phyloP scores from a whole-genome alignment of 1,284 basidiomycete species.

The Ceratobasidium sp. region DNA sequence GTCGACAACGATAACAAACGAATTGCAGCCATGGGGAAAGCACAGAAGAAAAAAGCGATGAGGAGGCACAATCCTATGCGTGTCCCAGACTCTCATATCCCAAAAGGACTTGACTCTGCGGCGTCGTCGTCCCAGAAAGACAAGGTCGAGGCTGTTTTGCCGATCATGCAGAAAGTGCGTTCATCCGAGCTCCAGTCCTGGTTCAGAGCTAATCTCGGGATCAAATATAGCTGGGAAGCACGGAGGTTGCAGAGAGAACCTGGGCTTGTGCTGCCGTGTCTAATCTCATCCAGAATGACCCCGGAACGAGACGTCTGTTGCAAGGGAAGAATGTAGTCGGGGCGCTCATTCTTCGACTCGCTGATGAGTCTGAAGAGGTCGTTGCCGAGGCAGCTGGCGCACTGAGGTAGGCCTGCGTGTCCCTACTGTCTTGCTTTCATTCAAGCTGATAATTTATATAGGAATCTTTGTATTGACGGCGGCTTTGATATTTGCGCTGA shows the following conservation, averaged over 20 bases:
- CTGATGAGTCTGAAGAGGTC: conserved; percentile 86
- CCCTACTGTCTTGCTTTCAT: conserved; percentile 35
- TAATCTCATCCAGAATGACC: conserved; percentile 87
- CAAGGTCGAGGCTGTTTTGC: conserved; percentile 79
- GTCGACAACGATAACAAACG: conserved; percentile 24
- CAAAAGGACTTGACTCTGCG: conserved; percentile 75
- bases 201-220: not conserved
- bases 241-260: conserved; percentile 79
- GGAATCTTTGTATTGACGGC: conserved; percentile 92
- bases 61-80: conserved; percentile 89
- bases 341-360: conserved; percentile 79
- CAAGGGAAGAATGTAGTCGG: conserved; percentile 92
- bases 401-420: conserved; percentile 62
- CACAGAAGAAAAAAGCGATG: conserved; percentile 80
- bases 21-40: conserved; percentile 75
- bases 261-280: conserved; percentile 94
- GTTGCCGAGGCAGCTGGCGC: conserved; percentile 85
- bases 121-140: conserved; percentile 75
- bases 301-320: conserved; percentile 83
- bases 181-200: not conserved
- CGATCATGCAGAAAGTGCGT: conserved; percentile 83
- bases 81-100: conserved; percentile 88
- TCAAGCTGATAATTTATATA: conserved; percentile 48
- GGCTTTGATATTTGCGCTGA: conserved; percentile 93
- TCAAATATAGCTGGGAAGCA: conserved; percentile 66